phyloP scores from a whole-genome alignment of 805 yeast species.

The Candida qinlingensis region DNA sequence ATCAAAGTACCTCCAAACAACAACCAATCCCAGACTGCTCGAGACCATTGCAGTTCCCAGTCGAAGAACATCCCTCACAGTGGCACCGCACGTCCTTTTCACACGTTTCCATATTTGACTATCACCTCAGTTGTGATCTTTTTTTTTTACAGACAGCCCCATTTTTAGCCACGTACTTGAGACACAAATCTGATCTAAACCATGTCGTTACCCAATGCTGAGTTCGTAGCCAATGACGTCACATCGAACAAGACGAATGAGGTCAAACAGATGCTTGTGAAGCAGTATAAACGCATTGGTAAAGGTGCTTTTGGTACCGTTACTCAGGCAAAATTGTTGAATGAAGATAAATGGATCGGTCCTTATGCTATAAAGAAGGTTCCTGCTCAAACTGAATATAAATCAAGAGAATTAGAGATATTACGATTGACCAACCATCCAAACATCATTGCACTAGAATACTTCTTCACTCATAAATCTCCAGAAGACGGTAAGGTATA shows the following conservation, averaged over 20 bases:
- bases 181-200: not conserved
- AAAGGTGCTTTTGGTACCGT: constrained; percentile 88
- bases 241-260: constrained; percentile 51
- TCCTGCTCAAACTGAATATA: constrained; percentile 84
- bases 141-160: not conserved
- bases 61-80: too few species aligned
- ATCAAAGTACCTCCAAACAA: too few species aligned
- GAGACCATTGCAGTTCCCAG: too few species aligned
- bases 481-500: constrained; percentile 60
- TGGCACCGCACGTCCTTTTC: too few species aligned
- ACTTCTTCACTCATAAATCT: constrained; percentile 64
- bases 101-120: not conserved
- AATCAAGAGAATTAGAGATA: constrained; percentile 74
- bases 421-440: constrained; percentile 75
- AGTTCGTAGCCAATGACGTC: constrained; percentile 55
- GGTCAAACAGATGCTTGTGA: constrained; percentile 58
- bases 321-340: constrained; percentile 58
- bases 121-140: not conserved
- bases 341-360: constrained; percentile 53
- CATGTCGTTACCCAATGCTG: constrained; percentile 20
- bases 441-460: constrained; percentile 64
- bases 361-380: constrained; percentile 83
- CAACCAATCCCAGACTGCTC: too few species aligned
- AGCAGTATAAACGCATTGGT: constrained; percentile 70
- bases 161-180: not conserved